Evolutionary conservation across 2,329 filamentous ascomycete genomes (phyloP).

Genomic region (Colletotrichum coccodes): DNA sequence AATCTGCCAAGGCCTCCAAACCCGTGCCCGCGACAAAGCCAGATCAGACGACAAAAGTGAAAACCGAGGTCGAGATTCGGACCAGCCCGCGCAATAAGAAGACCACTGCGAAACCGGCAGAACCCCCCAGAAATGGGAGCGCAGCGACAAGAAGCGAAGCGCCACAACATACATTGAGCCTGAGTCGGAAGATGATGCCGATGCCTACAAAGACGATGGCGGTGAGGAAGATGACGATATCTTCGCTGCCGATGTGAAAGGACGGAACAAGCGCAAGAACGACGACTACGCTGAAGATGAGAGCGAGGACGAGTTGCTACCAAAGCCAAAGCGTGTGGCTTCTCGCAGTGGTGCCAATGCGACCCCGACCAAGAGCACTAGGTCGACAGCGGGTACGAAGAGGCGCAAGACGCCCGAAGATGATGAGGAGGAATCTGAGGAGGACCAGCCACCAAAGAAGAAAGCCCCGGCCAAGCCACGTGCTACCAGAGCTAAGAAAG

Average conservation of each 20-base stretch:
- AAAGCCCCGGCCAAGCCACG: slow-evolving; percentile 67
- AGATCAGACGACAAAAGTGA: slow-evolving; percentile 48
- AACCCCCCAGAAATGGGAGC: slow-evolving; percentile 39
- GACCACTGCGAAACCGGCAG: slow-evolving; percentile 41
- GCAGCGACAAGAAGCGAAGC: slow-evolving; percentile 51
- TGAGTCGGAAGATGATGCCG: slow-evolving; percentile 60
- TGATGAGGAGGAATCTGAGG: slow-evolving; percentile 65
- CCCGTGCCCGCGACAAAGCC: slow-evolving; percentile 52
- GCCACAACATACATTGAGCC: slow-evolving; percentile 53
- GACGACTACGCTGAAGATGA: slow-evolving; percentile 81
- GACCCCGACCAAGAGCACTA: slow-evolving; percentile 40
- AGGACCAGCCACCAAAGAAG: slow-evolving; percentile 70
- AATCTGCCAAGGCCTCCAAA: slow-evolving; percentile 50
- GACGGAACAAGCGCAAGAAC: slow-evolving; percentile 72
- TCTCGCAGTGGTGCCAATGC: slow-evolving; percentile 43
- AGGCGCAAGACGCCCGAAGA: slow-evolving; percentile 69
- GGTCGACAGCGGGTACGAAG: slow-evolving; percentile 48
- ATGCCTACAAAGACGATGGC: slow-evolving; percentile 73
- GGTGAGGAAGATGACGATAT: slow-evolving; percentile 83
- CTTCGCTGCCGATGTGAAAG: slow-evolving; percentile 78
- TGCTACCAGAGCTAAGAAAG: slow-evolving; percentile 71
- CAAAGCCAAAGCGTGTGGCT: slow-evolving; percentile 68
- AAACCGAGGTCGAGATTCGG: slow-evolving; percentile 57
- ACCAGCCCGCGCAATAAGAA: slow-evolving; percentile 63
- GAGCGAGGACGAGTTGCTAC: slow-evolving; percentile 75